Percentiles rank a stretch among this genome's conserved stretches.
phyloP scores from a whole-genome alignment of 768 basidiomycete genomes.

The Imleria badia region DNA sequence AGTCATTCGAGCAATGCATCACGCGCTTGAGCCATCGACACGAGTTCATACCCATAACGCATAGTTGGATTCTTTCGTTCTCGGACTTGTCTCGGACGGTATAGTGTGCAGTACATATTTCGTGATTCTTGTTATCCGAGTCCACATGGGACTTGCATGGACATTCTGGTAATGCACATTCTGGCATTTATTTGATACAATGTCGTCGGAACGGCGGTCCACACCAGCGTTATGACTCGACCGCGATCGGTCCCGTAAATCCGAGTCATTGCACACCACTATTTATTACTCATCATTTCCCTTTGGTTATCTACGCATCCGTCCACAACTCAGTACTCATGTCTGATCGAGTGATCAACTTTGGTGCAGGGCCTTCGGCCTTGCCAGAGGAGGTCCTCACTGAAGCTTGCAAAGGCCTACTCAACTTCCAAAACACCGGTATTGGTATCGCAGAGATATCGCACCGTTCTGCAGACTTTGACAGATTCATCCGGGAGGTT shows the following conservation, averaged over 20 bases:
- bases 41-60: not conserved
- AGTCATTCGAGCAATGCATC: constrained; percentile 22
- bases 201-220: too few species aligned
- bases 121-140: not conserved
- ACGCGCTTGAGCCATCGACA: constrained; percentile 5
- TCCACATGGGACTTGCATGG: not conserved
- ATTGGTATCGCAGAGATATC: constrained; percentile 97
- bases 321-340: constrained; percentile 8
- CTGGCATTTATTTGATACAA: not conserved
- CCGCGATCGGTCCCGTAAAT: not conserved
- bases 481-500: constrained; percentile 59
- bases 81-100: not conserved
- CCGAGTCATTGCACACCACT: not conserved
- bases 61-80: not conserved
- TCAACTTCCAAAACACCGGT: constrained; percentile 88
- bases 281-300: not conserved
- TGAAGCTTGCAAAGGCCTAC: constrained; percentile 78
- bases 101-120: not conserved
- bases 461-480: constrained; percentile 91
- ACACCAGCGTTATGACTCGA: too few species aligned
- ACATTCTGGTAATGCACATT: not conserved
- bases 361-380: constrained; percentile 93
- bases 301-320: not conserved
- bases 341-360: constrained; percentile 68
- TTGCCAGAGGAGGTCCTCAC: constrained; percentile 84